Evolutionary conservation across 2,329 filamentous ascomycete species (phyloP), one percentile per base, ranked within the genome.

Genomic region (Colletotrichum tropicale): DNA sequence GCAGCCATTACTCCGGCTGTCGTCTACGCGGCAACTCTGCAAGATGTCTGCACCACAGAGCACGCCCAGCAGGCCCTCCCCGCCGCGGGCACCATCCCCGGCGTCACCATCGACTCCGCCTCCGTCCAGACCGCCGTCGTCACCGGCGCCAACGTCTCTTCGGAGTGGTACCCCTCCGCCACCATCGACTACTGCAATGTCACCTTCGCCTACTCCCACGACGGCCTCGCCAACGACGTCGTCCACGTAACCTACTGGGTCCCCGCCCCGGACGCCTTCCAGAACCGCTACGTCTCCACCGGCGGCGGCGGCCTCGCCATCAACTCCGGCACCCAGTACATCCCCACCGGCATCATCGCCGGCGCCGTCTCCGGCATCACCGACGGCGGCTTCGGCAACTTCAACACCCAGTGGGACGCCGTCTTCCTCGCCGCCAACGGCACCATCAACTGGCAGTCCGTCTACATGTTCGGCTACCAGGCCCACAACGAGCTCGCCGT

Each of bases 321-420:
- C 80, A 87, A 86, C 76, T 85, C 84, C 65, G 78, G 79, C 52
- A 72, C 52, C 1, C 26, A 36, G 3, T 76, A 80, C 28, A 80
- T 87, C 2, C 83, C 86, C 15, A 84, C 82, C 1, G 87, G 87
- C 48, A 80, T 89, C 55, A 79, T 82, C 8, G 87, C 88, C 65
- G 88, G 88, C n/a, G 88, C 87, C 55, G 87, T 86, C 3, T 83
- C 86, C 8, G 88, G 88, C 30, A 80, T 84, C 30, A 90, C 89
- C 0, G 87, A 89, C 74, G 88, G 86, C 16, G 88, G 89, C 3
- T 90, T 89, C 77, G 88, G 88, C 32, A 81, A 82, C 28, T 89
- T 89, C 78, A 78, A 82, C 61, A 85, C 81, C 26, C 80, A 84
- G 30, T 85, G 81, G 34, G 84, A 87, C 70, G 79, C 73, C 4